Percentiles rank a stretch among this genome's conserved stretches.
Conservation (phyloP, 129 eudicot genomes). For the Flaveria sonorensis region DNA sequence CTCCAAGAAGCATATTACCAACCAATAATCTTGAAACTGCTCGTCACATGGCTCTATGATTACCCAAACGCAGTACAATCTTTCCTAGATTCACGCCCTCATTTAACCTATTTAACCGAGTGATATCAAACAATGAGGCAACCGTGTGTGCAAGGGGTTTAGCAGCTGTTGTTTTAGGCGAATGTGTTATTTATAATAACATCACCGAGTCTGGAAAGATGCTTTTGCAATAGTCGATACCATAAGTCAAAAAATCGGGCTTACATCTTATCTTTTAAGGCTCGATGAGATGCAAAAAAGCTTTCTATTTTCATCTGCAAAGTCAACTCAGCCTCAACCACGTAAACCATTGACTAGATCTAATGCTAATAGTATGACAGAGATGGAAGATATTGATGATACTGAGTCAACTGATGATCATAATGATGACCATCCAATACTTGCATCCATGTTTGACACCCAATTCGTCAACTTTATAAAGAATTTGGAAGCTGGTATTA, state of each 20-base stretch:
- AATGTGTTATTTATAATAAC: constrained; percentile 68
- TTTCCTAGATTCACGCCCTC: constrained; percentile 86
- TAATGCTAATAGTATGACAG: constrained; percentile 80
- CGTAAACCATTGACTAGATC: constrained; percentile 79
- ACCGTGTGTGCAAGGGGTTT: constrained; percentile 73
- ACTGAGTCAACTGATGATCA: constrained; percentile 44
- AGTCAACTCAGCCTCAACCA: constrained; percentile 49
- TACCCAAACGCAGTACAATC: constrained; percentile 82
- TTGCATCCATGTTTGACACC: constrained; percentile 65
- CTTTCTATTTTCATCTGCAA: constrained; percentile 60
- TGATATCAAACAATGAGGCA: constrained; percentile 52
- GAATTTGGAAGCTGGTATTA: constrained; percentile 60
- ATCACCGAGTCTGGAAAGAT: constrained; percentile 53
- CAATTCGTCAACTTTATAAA: constrained; percentile 58
- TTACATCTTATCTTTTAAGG: constrained; percentile 69
- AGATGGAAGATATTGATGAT: constrained; percentile 73
- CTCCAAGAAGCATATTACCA: constrained; percentile 57
- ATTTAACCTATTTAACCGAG: constrained; percentile 80
- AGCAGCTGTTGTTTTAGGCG: constrained; percentile 84
- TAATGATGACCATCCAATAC: constrained; percentile 74
- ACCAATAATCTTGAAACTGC: constrained; percentile 77
- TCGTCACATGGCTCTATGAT: constrained; percentile 76
- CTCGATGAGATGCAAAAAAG: constrained; percentile 90
- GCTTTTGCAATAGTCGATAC: constrained; percentile 80
- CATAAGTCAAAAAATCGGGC: constrained; percentile 84